Base-by-base conservation (phyloP, 257 asterid species). In the Rhazya stricta region DNA sequence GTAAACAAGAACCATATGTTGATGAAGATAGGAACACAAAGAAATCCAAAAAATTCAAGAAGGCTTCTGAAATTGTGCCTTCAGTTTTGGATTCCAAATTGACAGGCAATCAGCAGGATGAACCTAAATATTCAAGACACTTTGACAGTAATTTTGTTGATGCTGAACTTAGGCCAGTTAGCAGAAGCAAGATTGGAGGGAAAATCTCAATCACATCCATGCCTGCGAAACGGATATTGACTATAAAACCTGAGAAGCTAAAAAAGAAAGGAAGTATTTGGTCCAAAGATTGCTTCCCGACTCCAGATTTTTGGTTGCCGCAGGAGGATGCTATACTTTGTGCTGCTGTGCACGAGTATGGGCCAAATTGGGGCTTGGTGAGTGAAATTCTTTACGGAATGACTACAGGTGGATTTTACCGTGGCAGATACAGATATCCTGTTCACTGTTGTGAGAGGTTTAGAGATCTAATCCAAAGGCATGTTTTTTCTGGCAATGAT, bases 401-500 rank as follows among this genome's bases (percentile, higher is more conserved):
- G 85, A 79, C 91, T 66, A 84, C 91, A 71, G 98, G 99, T 43
- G 99, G 99, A 65, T 81, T 77, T 72, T 95, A 87, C 78, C 83
- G 91, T 36, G 99, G 99, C 67, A 86, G 91, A 85, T 91, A 83
- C 79, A 97, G 97, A 65, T 91, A 91, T 83, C 96, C 94, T 71
- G 85, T 86, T 58, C 96, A 92, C 81, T 95, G 99, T 83, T 89
- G 94, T 53, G 99, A 95, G 87, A 91, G 99, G 80, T 90, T 86
- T 81, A 87, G 99, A 91, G 98, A 90, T 74, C 91, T 95, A 48
- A 75, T 87, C 29, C 99, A 95, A 73, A 92, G 85, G 85, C 85
- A 95, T 76, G 87, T 95, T 67, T 83, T 95, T 58, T 88, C 97
- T 42, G 79, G 76, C 42, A 79, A 80, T 72, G 99, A 92, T 72